phyloP scores from a whole-genome alignment of 768 basidiomycete species.

The Naganishia randhawae region DNA sequence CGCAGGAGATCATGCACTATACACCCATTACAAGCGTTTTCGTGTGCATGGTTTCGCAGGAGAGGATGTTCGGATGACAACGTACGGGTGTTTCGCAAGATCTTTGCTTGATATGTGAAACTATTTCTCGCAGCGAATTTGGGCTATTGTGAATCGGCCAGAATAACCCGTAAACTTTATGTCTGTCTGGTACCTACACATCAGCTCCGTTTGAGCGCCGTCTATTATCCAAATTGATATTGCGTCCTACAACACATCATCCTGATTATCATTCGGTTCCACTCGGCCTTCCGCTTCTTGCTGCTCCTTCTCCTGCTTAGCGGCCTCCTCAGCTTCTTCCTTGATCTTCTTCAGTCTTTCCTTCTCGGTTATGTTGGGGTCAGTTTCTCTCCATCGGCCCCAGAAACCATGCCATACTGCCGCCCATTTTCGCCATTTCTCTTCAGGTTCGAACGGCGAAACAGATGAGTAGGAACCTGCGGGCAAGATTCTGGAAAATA shows the following conservation, averaged over 20 bases:
- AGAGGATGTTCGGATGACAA: no score
- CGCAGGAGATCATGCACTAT: no score
- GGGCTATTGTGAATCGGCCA: no score
- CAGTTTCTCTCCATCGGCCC: slow-evolving; percentile 39
- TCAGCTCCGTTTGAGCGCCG: no score
- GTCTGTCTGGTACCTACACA: no score
- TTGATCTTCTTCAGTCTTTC: slow-evolving; percentile 37
- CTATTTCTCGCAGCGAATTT: no score
- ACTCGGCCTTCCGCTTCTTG: slow-evolving; percentile 15
- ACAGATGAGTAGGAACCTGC: slow-evolving; percentile 40
- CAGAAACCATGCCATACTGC: slow-evolving; percentile 38
- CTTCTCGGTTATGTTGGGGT: slow-evolving; percentile 36
- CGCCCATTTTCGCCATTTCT: slow-evolving; percentile 39
- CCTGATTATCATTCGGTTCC: not conserved
- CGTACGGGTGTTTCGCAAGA: no score
- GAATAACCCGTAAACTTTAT: no score
- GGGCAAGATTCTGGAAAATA: slow-evolving; percentile 8
- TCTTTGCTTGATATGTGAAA: no score
- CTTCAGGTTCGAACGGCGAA: slow-evolving; percentile 35
- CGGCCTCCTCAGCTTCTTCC: slow-evolving; percentile 29
- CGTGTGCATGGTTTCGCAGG: no score
- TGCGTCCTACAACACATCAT: not conserved
- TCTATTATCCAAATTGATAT: no score
- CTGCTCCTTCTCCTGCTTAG: slow-evolving; percentile 9
- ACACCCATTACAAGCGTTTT: no score